phyloP scores from a whole-genome alignment of 2,329 filamentous ascomycete genomes.

The Arthroderma uncinatum region DNA sequence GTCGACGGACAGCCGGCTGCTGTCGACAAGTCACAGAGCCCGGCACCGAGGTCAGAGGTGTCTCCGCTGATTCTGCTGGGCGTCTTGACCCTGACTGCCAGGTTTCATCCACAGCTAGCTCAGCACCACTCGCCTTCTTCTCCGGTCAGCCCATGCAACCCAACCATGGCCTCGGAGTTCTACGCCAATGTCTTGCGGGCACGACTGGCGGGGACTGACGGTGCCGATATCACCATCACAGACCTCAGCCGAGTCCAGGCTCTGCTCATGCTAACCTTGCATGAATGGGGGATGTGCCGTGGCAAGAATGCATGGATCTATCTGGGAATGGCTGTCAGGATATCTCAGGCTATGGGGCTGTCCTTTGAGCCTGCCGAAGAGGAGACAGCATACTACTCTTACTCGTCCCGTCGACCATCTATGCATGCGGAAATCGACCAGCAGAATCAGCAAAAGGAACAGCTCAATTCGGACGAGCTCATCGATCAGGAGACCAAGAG shows the following conservation, averaged over 20 bases:
- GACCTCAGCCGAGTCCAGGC: slow-evolving; percentile 45
- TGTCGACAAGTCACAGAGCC: slow-evolving; percentile 19
- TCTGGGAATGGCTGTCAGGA: slow-evolving; percentile 36
- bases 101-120: slow-evolving; percentile 42
- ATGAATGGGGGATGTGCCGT: slow-evolving; percentile 47
- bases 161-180: slow-evolving; percentile 42
- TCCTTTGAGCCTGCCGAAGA: slow-evolving; percentile 40
- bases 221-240: slow-evolving; percentile 31
- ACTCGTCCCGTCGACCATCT: slow-evolving; percentile 3
- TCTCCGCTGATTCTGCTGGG: slow-evolving; percentile 43
- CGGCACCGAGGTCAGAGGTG: slow-evolving; percentile 25
- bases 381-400: slow-evolving; percentile 19
- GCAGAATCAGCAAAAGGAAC: slow-evolving; percentile 31
- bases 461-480: slow-evolving; percentile 35
- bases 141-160: slow-evolving; percentile 35
- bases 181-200: slow-evolving; percentile 44
- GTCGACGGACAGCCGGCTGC: slow-evolving; percentile 2
- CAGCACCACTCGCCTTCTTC: slow-evolving; percentile 40
- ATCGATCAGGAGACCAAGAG: slow-evolving; percentile 45
- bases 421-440: slow-evolving; percentile 15
- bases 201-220: slow-evolving; percentile 35
- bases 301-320: slow-evolving; percentile 44
- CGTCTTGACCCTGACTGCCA: slow-evolving; percentile 45
- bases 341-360: slow-evolving; percentile 37
- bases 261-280: slow-evolving; percentile 45